Evolutionary conservation across 2,329 filamentous ascomycete genomes (phyloP).

Genomic region (Nakataea oryzae): DNA sequence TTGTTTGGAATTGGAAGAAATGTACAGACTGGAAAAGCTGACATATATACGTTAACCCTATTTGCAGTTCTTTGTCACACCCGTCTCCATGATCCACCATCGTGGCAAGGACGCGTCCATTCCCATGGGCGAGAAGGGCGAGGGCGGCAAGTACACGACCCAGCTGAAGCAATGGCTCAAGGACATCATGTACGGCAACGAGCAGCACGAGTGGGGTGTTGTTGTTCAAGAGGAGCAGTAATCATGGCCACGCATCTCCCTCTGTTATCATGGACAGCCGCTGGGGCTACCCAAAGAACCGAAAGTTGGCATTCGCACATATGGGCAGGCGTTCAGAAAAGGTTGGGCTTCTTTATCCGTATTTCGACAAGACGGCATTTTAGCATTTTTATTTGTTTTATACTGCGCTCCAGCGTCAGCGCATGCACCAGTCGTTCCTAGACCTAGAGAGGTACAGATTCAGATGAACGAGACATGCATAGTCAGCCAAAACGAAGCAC

Average conservation of each 20-base stretch:
- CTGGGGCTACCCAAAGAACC: neutral
- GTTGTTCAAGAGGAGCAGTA: slow-evolving; percentile 48
- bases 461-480: too few species aligned
- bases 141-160: slow-evolving; percentile 44
- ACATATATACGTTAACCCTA: neutral
- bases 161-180: slow-evolving; percentile 57
- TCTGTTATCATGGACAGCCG: neutral
- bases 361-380: too few species aligned
- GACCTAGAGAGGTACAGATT: neutral
- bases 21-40: neutral
- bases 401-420: neutral
- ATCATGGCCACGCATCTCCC: neutral
- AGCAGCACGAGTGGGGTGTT: slow-evolving; percentile 59
- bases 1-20: too few species aligned
- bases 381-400: neutral
- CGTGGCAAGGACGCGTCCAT: slow-evolving; percentile 53
- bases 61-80: slow-evolving; percentile 58
- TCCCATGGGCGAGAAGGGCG: slow-evolving; percentile 43
- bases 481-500: neutral
- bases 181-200: slow-evolving; percentile 66
- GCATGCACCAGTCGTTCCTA: neutral
- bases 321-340: neutral
- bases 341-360: neutral
- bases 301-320: neutral
- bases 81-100: slow-evolving; percentile 59